Evolutionary conservation across 2,329 filamentous ascomycete species (phyloP), one percentile per base, ranked within the genome.

Genomic region (Ophiostoma populinum): DNA sequence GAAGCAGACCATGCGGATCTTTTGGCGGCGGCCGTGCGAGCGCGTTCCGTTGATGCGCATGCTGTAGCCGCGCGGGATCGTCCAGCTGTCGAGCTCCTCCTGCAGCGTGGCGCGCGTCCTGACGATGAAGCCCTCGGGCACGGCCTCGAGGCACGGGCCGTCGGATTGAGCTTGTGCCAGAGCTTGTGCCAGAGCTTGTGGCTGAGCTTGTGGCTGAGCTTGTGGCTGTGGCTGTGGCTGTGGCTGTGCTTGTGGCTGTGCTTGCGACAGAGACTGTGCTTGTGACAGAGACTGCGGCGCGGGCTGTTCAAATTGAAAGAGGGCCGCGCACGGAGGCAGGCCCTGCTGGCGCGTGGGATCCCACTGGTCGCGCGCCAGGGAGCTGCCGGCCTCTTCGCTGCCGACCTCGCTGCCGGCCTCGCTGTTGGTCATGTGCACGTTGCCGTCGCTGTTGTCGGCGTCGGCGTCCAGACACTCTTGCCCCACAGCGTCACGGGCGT

Each of bases 1-100:
- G 43, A 54, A 55, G 40, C 53, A 55, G 32, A 55, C 51, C 51
- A 52, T 54, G 25, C 53, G 52, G 35, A 55, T 53, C 41, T 55
- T 55, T 40, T 50, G 50, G 32, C 52, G 53, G 6, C 35, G 38
- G 42, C 52, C 53, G 33, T 51, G 50, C 21, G 52, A 51, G 11
- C 53, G 52, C 24, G 52, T 53, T 30, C 53, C 53, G 35, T 51
- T 53, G 45, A 55, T 55, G 42, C 53, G 53, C 53, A 55, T 53
- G 44, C 50, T 53, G 45, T 55, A 55, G 24, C 53, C 53, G 26
- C 52, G 51, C 8, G 52, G 51, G 15, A 55, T 47, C 16, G 53
- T 55, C 48, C 46, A 55, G 31, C 42, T 35, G 45, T 55, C 53
- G 2, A 55, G 51, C 46, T 54, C 52, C 18, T 52, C 50, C 40